Percentiles rank a stretch among this genome's conserved stretches.
Conservation (phyloP, 352 stramenopile genomes). For the Globisporangium heterothallicum region DNA sequence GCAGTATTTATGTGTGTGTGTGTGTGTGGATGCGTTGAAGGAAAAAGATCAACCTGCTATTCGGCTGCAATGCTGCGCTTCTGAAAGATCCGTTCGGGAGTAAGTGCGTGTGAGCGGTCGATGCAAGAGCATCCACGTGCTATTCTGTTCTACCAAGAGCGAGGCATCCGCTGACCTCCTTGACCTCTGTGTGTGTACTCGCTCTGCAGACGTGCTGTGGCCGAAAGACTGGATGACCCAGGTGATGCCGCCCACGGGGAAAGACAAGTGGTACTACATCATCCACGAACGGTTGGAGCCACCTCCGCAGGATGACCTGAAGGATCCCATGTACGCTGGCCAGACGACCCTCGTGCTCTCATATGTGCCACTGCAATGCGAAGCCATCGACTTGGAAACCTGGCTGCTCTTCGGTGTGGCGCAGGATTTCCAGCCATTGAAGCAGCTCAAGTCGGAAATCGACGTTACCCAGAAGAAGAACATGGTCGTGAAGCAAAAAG, state of each 20-base stretch:
- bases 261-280: constrained; percentile 70
- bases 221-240: constrained; percentile 66
- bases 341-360: constrained; percentile 45
- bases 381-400: constrained; percentile 37
- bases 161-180: too few relatives aligned
- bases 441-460: constrained; percentile 29
- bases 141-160: too few relatives aligned
- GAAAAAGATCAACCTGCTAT: constrained; percentile 53
- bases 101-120: constrained; percentile 28
- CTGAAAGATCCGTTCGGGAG: constrained; percentile 65
- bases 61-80: constrained; percentile 55
- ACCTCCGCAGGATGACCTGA: constrained; percentile 47
- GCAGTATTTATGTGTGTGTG: not conserved
- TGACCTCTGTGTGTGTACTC: not conserved
- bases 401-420: constrained; percentile 61
- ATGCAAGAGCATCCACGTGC: too few relatives aligned
- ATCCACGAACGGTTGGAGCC: constrained; percentile 62
- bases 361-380: constrained; percentile 46
- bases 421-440: constrained; percentile 52
- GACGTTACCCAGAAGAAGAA: constrained; percentile 32
- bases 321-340: constrained; percentile 52
- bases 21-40: constrained; percentile 8
- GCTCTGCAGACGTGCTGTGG: constrained; percentile 52
- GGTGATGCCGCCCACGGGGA: constrained; percentile 37
- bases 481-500: constrained; percentile 45